phyloP scores from a whole-genome alignment of 179 eudicot species.

The Beta lomatogona region DNA sequence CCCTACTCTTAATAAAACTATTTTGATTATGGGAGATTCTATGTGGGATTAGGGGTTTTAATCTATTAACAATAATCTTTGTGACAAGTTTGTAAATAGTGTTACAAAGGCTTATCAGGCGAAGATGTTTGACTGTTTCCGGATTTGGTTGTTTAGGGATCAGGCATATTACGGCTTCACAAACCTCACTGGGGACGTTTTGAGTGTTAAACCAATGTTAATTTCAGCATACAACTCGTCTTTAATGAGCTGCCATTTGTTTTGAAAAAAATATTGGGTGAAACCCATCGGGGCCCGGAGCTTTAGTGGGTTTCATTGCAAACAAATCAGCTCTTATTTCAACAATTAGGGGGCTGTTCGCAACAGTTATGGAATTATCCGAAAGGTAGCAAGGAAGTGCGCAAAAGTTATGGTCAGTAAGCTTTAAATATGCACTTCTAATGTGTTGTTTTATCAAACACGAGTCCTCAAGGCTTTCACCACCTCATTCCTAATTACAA shows the following conservation, averaged over 20 bases:
- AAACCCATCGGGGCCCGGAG: conserved; percentile 3
- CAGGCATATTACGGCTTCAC: not conserved
- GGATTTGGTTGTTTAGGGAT: not conserved
- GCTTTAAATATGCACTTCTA: no score
- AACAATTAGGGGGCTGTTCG: no score
- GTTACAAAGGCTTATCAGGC: conserved; percentile 13
- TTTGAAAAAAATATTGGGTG: not conserved
- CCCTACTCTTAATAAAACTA: no score
- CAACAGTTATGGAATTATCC: no score
- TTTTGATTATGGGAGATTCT: no score
- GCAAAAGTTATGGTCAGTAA: not conserved
- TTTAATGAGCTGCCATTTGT: not conserved
- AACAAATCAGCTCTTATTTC: not conserved
- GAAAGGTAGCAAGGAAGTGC: no score
- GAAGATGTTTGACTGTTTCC: not conserved
- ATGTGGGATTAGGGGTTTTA: not conserved
- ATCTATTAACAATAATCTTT: not conserved
- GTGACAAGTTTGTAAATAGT: not conserved
- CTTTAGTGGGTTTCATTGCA: not conserved
- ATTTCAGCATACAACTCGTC: not conserved
- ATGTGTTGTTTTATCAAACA: no score
- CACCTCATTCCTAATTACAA: not conserved
- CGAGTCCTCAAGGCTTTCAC: not conserved
- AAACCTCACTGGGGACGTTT: not conserved
- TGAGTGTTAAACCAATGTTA: no score